A percentile compares a stretch with the other conserved stretches of the same genome.
phyloP scores from a whole-genome alignment of 2,329 filamentous ascomycete species.

The Exophiala aquamarina region DNA sequence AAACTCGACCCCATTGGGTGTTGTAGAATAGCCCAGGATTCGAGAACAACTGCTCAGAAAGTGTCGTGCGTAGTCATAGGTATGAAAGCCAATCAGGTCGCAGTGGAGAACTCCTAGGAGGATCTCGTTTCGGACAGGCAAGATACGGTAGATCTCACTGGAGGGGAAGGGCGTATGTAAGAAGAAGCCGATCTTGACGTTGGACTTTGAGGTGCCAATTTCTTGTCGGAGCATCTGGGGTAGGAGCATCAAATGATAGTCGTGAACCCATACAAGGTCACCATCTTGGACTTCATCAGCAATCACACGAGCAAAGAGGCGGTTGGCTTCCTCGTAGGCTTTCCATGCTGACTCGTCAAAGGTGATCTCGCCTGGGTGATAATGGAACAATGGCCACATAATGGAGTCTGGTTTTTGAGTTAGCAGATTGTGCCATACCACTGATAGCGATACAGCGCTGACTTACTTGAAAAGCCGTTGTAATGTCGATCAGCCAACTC shows the following conservation, averaged over 20 bases:
- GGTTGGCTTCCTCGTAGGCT: conserved; percentile 90
- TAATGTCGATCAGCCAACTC: conserved; percentile 94
- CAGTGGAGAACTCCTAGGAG: conserved; percentile 86
- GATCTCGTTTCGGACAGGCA: conserved; percentile 87
- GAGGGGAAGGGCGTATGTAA: conserved; percentile 96
- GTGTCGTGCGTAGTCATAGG: conserved; percentile 97
- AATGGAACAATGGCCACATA: conserved; percentile 97
- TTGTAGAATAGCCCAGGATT: conserved; percentile 72
- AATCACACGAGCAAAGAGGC: conserved; percentile 85
- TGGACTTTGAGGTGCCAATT: conserved; percentile 76
- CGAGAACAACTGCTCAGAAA: conserved; percentile 96
- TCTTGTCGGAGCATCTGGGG: conserved; percentile 93
- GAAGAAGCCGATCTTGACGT: conserved; percentile 98
- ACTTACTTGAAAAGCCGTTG: conserved; percentile 93
- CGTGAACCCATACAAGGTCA: conserved; percentile 96
- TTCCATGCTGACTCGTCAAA: conserved; percentile 95
- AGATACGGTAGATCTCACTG: conserved; percentile 93
- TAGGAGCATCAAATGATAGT: conserved; percentile 97
- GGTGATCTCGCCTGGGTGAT: conserved; percentile 96
- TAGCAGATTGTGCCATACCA: conserved; percentile 3
- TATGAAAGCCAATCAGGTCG: conserved; percentile 96
- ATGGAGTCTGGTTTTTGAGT: conserved; percentile 71
- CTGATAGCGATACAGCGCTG: background rate
- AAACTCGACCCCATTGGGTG: conserved; percentile 90
- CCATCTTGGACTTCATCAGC: conserved; percentile 86